Evolutionary conservation across 495 filamentous ascomycete genomes (phyloP), one percentile per base, ranked within the genome.

Genomic region (Trichoderma gamsii): DNA sequence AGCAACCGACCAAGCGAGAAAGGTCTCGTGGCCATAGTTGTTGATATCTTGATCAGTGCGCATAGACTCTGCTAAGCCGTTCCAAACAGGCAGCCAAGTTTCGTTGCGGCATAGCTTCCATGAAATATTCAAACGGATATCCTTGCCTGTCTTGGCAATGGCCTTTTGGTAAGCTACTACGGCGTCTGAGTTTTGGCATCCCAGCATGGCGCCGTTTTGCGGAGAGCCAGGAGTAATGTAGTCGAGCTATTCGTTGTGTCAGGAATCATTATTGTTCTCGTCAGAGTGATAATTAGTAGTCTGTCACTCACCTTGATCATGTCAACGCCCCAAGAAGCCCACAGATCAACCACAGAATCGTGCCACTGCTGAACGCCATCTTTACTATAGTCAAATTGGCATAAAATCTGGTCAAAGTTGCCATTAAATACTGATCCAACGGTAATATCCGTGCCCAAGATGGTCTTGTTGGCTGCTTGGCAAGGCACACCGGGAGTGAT

Each of bases 91-190:
- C n/a, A 70, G 68, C 25, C 70, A 75, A 27, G 71, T 46, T 29
- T 71, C 68, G 65, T 70, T 74, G 25, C 75, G 75, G 66, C 70
- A 71, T 2, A 75, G 71, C 63, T 75, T 76, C 71, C 72, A 76
- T 41, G 75, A 76, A 6, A 76, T 68, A 61, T 75, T 71, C 11
- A 76, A 68, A 8, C 75, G 72, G 3, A 76, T 75, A 21, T 70
- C 38, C 12, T 70, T 68, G 11, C 75, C 73, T 15, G 70, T 69
- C 41, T 69, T 68, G 27, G 66, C 69, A 51, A 76, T 76, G 11
- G 75, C 75, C 23, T 68, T 70, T 41, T 73, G 72, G 64, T 72
- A 76, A 5, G 72, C 72, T n/a, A 69, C 65, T 3, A 73, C 72
- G 43, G 69, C 69, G 32, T 66, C 67, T 29, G 69, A 72, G 29